These are phyloP conservation scores for Nymphaea thermarum DNA, from an alignment of 164 flowering plant species.

Conservation along the genomic window DNA sequence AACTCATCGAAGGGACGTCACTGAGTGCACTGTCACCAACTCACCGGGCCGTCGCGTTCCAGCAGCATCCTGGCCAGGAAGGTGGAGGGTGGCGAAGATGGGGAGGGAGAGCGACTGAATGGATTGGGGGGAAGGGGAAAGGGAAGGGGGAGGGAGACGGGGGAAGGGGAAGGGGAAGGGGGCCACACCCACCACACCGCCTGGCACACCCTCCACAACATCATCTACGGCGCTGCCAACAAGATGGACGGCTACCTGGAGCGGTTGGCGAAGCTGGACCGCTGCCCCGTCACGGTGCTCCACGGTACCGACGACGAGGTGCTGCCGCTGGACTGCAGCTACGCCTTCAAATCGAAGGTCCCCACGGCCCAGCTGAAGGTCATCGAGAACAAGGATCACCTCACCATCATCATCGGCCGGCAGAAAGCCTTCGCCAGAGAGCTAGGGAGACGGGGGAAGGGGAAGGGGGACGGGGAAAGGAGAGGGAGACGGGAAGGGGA, in stretches of 20 bases:
- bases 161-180: too few species aligned
- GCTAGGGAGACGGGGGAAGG: too few species aligned
- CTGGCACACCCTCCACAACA: constrained; percentile 99
- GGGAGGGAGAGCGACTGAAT: too few species aligned
- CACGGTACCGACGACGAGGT: constrained; percentile 82
- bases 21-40: too few species aligned
- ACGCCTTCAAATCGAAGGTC: constrained; percentile 34
- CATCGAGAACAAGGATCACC: constrained; percentile 67
- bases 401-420: constrained; percentile 80
- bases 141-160: too few species aligned
- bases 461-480: too few species aligned
- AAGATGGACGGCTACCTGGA: constrained; percentile 63
- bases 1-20: too few species aligned
- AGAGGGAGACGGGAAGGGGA: too few species aligned
- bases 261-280: constrained; percentile 24
- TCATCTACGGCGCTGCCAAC: constrained; percentile 74
- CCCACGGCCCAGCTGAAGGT: constrained; percentile 68
- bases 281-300: constrained; percentile 49
- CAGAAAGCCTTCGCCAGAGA: constrained; percentile 81
- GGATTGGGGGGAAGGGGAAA: too few species aligned
- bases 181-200: constrained; percentile 91
- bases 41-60: too few species aligned
- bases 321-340: constrained; percentile 76
- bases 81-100: too few species aligned
- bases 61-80: too few species aligned